Conservation (phyloP, 108 stramenopile genomes). For the Ochromonas danica region DNA sequence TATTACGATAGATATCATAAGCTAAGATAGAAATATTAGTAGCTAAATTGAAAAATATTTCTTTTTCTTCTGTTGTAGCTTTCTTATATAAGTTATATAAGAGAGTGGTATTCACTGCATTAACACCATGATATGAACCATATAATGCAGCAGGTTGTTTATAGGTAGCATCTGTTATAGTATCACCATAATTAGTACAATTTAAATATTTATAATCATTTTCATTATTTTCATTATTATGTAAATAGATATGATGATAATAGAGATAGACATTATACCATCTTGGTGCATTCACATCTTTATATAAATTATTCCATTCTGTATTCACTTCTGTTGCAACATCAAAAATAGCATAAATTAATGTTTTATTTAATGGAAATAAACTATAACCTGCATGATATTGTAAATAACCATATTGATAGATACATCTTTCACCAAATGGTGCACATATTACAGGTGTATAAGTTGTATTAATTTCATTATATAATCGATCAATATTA, state of each 20-base stretch:
- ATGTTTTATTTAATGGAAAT: too few species aligned
- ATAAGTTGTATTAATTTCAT: constrained; percentile 19
- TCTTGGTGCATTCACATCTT: background rate
- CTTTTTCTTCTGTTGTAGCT: background rate
- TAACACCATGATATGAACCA: constrained; percentile 7
- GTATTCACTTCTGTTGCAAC: constrained; percentile 8
- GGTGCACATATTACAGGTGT: constrained; percentile 9
- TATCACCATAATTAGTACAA: constrained; percentile 22
- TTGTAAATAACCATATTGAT: constrained; percentile 18
- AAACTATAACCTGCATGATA: background rate
- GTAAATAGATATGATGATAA: background rate
- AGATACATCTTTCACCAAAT: background rate
- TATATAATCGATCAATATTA: background rate
- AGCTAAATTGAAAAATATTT: background rate
- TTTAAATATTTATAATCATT: too few species aligned
- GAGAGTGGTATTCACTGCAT: background rate
- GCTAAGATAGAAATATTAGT: constrained; percentile 6
- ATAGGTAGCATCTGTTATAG: background rate
- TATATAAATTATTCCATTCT: background rate
- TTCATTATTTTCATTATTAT: background rate
- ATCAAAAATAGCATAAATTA: background rate
- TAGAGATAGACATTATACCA: constrained; percentile 27
- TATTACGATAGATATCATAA: background rate
- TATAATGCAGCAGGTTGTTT: background rate
- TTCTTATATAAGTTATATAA: background rate